phyloP scores from a whole-genome alignment of 2,329 filamentous ascomycete species.

The Microdochium trichocladiopsis region DNA sequence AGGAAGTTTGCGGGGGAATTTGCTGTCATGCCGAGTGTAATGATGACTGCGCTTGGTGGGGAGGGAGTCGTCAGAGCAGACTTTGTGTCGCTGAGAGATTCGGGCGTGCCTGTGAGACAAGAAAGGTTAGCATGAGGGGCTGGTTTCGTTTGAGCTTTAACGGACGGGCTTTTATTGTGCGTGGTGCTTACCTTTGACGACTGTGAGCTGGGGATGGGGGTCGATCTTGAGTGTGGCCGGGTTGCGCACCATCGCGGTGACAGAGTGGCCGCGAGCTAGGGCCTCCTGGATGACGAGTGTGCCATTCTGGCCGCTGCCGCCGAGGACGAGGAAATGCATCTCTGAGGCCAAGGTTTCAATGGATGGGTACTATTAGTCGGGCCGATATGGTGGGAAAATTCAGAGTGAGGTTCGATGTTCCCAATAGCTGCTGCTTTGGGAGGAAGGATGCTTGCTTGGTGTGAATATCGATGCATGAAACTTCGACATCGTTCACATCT shows the following conservation, averaged over 20 bases:
- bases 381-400: too few relatives aligned
- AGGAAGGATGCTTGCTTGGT: neutral
- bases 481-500: too few relatives aligned
- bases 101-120: slow-evolving; percentile 41
- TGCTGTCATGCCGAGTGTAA: neutral
- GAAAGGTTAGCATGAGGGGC: slow-evolving; percentile 12
- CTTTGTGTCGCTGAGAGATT: slow-evolving; percentile 34
- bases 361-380: neutral
- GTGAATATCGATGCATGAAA: neutral
- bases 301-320: slow-evolving; percentile 39
- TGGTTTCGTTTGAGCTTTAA: slow-evolving; percentile 25
- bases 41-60: slow-evolving; percentile 37
- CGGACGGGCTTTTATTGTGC: slow-evolving; percentile 17
- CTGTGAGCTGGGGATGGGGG: slow-evolving; percentile 22
- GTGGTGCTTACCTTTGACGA: slow-evolving; percentile 29
- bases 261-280: slow-evolving; percentile 28
- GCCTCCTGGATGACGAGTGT: slow-evolving; percentile 30
- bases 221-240: slow-evolving; percentile 20
- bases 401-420: too few relatives aligned
- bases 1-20: neutral
- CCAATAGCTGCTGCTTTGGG: too few relatives aligned
- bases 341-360: slow-evolving; percentile 16
- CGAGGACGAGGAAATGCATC: slow-evolving; percentile 39
- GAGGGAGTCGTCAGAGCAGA: slow-evolving; percentile 35
- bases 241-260: slow-evolving; percentile 38